These are phyloP conservation scores for Aspergillus pseudotamarii DNA, from an alignment of 2,329 filamentous ascomycete genomes.

Conservation along the genomic window DNA sequence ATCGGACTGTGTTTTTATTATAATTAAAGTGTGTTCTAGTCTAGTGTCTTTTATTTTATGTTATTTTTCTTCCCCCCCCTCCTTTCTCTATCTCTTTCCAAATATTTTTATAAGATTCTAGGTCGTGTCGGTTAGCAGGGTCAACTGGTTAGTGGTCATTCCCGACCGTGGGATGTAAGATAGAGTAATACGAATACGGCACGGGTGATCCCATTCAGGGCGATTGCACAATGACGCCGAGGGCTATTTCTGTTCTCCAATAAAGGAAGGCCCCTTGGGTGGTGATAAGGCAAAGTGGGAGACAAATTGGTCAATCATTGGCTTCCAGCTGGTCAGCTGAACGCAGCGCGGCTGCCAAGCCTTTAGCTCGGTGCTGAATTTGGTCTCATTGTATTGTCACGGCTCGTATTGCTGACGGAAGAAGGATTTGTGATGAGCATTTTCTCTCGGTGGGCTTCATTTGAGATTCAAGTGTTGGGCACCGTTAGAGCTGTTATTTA, in stretches of 20 bases:
- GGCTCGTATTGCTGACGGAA: background rate
- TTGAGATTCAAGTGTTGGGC: background rate
- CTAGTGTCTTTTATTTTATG: too few relatives aligned
- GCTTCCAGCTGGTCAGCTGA: slow-evolving; percentile 18
- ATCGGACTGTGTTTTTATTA: too few relatives aligned
- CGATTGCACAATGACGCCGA: background rate
- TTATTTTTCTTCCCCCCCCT: background rate
- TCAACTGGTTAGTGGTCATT: background rate
- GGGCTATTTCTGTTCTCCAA: slow-evolving; percentile 19
- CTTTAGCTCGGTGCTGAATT: background rate
- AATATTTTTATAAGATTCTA: background rate
- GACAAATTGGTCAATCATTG: slow-evolving; percentile 7
- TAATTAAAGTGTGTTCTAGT: too few relatives aligned
- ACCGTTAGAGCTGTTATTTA: background rate
- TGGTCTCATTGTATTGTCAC: background rate
- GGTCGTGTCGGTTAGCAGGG: background rate
- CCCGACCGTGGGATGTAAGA: too few relatives aligned
- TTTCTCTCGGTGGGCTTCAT: background rate
- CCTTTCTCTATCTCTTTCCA: background rate
- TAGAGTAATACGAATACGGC: background rate
- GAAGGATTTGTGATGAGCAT: background rate
- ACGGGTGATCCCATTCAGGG: background rate
- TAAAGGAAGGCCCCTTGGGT: background rate
- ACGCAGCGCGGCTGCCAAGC: slow-evolving; percentile 14
- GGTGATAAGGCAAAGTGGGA: slow-evolving; percentile 8